phyloP scores from a whole-genome alignment of 495 filamentous ascomycete genomes.

The Aspergillus diversus region DNA sequence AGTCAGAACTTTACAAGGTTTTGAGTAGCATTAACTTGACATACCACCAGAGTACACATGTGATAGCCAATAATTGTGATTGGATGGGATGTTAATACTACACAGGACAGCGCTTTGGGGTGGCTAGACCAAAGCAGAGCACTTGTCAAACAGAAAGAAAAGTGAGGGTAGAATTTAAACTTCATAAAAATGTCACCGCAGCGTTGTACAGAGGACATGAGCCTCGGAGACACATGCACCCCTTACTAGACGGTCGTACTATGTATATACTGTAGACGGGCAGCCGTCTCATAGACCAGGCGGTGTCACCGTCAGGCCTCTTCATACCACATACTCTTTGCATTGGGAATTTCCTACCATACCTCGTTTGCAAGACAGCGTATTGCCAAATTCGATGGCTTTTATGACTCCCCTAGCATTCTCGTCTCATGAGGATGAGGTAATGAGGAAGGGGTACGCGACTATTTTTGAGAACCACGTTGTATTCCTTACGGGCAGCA shows the following conservation, averaged over 20 bases:
- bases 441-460: slow-evolving; percentile 35
- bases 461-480: slow-evolving; percentile 34
- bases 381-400: neutral
- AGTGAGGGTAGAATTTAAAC: too few species aligned
- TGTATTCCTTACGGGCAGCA: slow-evolving; percentile 43
- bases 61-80: too few species aligned
- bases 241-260: neutral
- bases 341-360: neutral
- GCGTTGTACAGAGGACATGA: slow-evolving; percentile 11
- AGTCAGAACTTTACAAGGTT: too few species aligned
- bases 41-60: too few species aligned
- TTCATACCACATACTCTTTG: neutral
- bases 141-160: too few species aligned
- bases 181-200: too few species aligned
- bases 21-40: too few species aligned
- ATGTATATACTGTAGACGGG: neutral
- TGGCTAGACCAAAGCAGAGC: too few species aligned
- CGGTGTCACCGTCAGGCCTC: neutral
- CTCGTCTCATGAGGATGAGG: slow-evolving; percentile 26
- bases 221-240: slow-evolving; percentile 20
- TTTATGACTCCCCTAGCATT: slow-evolving; percentile 22
- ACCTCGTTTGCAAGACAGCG: neutral
- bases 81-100: too few species aligned
- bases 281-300: neutral
- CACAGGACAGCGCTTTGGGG: too few species aligned